A percentile compares a stretch with the other conserved stretches of the same genome.
Conservation (phyloP, 768 basidiomycete genomes). For the Porphyrellus cyaneotinctus region DNA sequence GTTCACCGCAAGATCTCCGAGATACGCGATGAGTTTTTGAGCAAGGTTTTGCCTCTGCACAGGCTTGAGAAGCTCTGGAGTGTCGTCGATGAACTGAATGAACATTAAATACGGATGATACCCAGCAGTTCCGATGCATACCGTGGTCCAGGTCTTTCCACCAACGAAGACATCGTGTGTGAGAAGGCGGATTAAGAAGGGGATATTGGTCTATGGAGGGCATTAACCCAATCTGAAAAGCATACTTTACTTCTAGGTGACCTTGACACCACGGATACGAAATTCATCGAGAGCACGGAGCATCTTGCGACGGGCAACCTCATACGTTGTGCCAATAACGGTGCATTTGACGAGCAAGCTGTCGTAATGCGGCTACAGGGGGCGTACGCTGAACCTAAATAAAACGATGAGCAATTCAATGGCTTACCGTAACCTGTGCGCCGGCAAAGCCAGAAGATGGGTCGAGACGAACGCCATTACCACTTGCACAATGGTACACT, state of each 20-base stretch:
- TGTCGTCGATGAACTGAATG: slow-evolving; percentile 94
- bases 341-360: slow-evolving; percentile 95
- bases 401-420: not conserved
- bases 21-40: slow-evolving; percentile 93
- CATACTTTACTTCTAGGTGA: slow-evolving; percentile 17
- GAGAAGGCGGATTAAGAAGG: slow-evolving; percentile 96
- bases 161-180: slow-evolving; percentile 95
- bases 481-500: slow-evolving; percentile 97
- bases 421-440: slow-evolving; percentile 90
- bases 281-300: slow-evolving; percentile 98
- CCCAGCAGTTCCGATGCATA: slow-evolving; percentile 27
- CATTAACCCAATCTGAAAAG: not conserved
- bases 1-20: slow-evolving; percentile 97
- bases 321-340: slow-evolving; percentile 95
- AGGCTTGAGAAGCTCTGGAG: slow-evolving; percentile 98
- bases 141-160: slow-evolving; percentile 98
- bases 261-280: slow-evolving; percentile 98
- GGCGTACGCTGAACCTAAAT: not conserved
- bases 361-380: slow-evolving; percentile 88
- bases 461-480: slow-evolving; percentile 96
- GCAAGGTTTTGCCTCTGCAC: slow-evolving; percentile 98
- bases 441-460: slow-evolving; percentile 97
- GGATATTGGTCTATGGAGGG: slow-evolving; percentile 83
- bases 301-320: slow-evolving; percentile 98
- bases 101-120: slow-evolving; percentile 2